Percentiles rank a stretch among this genome's conserved stretches.
These are phyloP conservation scores for Crithidia bombi DNA, from an alignment of 208 protist species.

Conservation along the genomic window DNA sequence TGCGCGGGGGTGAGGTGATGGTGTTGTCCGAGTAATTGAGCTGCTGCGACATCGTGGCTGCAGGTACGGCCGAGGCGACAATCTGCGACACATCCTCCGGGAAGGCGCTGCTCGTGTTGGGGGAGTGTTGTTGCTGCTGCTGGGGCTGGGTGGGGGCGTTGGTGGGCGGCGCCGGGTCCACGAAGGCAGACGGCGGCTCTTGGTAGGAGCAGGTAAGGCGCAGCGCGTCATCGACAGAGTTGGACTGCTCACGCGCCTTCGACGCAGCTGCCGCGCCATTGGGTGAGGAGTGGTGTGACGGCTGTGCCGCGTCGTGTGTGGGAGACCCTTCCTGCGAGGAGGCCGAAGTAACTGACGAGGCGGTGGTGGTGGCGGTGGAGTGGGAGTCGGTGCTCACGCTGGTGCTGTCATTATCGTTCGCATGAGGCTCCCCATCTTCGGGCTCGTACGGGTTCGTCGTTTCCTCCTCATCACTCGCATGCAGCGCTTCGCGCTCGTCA, in stretches of 20 bases:
- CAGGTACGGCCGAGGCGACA: neutral
- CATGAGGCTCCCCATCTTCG: conserved; percentile 11
- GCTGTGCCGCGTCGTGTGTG: neutral
- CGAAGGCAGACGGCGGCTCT: conserved; percentile 3
- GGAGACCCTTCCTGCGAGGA: neutral
- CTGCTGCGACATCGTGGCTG: neutral
- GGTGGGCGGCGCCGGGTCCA: neutral
- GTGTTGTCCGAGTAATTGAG: neutral
- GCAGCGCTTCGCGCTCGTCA: conserved; percentile 31
- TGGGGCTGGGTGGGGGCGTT: conserved; percentile 5
- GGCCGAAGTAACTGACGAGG: conserved; percentile 3
- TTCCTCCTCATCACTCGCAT: conserved; percentile 45
- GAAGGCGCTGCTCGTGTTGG: conserved; percentile 38
- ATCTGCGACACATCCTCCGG: conserved; percentile 29
- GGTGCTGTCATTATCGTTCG: conserved; percentile 11
- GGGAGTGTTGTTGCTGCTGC: conserved; percentile 12
- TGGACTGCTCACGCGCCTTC: neutral
- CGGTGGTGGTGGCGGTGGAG: conserved; percentile 11
- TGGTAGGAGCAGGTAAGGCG: conserved; percentile 21
- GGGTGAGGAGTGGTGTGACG: neutral
- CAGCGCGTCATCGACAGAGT: neutral
- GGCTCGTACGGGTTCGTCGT: conserved; percentile 41
- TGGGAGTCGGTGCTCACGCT: conserved; percentile 15
- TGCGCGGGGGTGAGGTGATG: conserved; percentile 10
- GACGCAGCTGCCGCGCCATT: neutral